Evolutionary conservation across 1,284 basidiomycete genomes (phyloP), one percentile per base, ranked within the genome.

Genomic region (Clitocybe nebularis): DNA sequence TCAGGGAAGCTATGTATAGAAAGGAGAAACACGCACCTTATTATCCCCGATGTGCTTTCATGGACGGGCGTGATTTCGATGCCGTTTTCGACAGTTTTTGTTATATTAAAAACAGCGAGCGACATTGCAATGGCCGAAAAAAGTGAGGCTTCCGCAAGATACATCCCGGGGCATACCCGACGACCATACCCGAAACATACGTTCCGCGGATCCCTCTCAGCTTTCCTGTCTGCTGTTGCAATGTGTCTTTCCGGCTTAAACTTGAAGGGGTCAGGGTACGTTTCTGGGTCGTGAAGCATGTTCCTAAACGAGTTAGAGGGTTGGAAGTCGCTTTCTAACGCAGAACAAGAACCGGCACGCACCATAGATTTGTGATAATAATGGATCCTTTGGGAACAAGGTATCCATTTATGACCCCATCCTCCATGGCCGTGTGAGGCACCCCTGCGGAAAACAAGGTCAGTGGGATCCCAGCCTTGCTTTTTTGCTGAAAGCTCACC

Each of bases 321-420:
- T 3, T 21, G 17, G n/a, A n/a, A 21, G 37, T 4, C 9, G 26
- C 11, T 17, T 10, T 11, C 13, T 17, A 16, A 20, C n/a, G n/a
- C n/a, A n/a, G n/a, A n/a, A n/a, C n/a, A n/a, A 33, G 11, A 11
- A 21, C 4, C 1, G 13, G 9, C 11, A 25, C 49, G 19, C 11
- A 62, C 62, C 61, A 62, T 23, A 59, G 39, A 35, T 62, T 62
- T 4, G 53, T 39, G 16, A 65, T 49, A 16, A 59, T 55, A 3
- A 61, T 46, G 0, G 58, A 49, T 11, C 61, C 64, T 41, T 68
- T 69, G 4, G 71, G 68, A 7, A 72, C 68, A 1, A 62, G 36
- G 40, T 62, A 63, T 5, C 64, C 64, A 2, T 56, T 29, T 11
- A 62, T 56, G 9, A 61, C 48, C 11, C 67, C 53, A n/a, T 71